Base-by-base conservation (phyloP, 139 green algal genomes). In the Chlorella sorokiniana region DNA sequence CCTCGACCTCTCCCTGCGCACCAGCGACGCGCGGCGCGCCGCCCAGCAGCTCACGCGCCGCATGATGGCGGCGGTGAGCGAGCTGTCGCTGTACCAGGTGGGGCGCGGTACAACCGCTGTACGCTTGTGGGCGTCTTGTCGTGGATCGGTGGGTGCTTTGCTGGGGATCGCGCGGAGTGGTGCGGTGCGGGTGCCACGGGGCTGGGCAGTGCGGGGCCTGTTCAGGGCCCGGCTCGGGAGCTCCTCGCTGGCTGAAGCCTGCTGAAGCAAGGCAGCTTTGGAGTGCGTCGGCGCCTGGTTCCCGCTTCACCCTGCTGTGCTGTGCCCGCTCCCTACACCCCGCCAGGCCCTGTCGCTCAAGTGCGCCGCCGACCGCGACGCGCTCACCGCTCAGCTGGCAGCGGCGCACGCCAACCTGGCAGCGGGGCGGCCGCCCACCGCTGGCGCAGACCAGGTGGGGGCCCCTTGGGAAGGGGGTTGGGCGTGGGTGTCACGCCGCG, bases 41-140 rank as follows among this genome's bases (percentile, higher is more conserved):
- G 86, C 96, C 71, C 85, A 91, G 31, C 73, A 69, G 1, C 89
- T 93, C 18, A 97, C 90, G 18, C 83, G 91, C 10, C 91, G 90
- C 67, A 94, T 97, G 82, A 98, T 96, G 93, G 94, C 94, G 22
- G 93, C 92, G 0, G 91, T 96, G 41, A 92, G 86, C 38, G 95
- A 98, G 89, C 88, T 98, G 56, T 93, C 89, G 33, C 92, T 98
- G 85, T 96, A 95, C 82, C 92, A 97, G 73, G 73, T 79, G 73
- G 2, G 72, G 0, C 11, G 33, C n/a, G n/a, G n/a, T n/a, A n/a
- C n/a, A n/a, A n/a, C n/a, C n/a, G n/a, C n/a, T n/a, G n/a, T n/a
- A n/a, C n/a, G n/a, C n/a, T n/a, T n/a, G n/a, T n/a, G n/a, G n/a
- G 48, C 11, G 48, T 59, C 14, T 11, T 11, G 48, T 59, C 14